Conservation (phyloP, 176 grass and related monocot genomes). For the Bolboschoenus planiculmis region DNA sequence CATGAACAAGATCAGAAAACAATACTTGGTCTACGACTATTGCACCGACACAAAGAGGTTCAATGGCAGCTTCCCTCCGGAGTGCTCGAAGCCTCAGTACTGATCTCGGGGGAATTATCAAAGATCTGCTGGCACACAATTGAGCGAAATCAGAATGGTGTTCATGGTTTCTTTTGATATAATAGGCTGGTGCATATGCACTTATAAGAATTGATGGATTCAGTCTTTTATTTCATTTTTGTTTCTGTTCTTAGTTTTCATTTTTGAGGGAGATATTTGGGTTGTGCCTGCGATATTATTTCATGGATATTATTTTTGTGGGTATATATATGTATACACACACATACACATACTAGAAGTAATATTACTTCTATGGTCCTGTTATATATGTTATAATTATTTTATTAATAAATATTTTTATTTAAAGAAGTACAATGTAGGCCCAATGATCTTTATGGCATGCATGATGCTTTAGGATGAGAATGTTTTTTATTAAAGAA, state of each 20-base stretch:
- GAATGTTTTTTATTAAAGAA: background rate
- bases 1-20: slow-evolving; percentile 29
- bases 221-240: background rate
- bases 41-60: slow-evolving; percentile 26
- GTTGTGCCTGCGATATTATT: slow-evolving; percentile 2
- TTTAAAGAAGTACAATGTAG: background rate
- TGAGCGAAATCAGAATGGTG: background rate
- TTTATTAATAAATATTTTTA: background rate
- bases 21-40: slow-evolving; percentile 61
- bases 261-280: background rate
- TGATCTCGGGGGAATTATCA: slow-evolving; percentile 1
- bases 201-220: background rate
- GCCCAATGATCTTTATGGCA: background rate
- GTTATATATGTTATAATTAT: background rate
- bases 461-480: background rate
- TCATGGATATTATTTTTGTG: background rate
- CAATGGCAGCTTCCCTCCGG: slow-evolving; percentile 9
- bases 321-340: background rate
- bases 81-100: slow-evolving; percentile 40
- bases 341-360: too few species aligned
- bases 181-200: background rate
- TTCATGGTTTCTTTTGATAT: background rate
- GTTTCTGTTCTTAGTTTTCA: background rate
- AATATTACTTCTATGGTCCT: background rate
- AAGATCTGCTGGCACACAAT: background rate